These are phyloP conservation scores for Bauhinia variegata DNA, from an alignment of 306 rosid species.

Conservation along the genomic window DNA sequence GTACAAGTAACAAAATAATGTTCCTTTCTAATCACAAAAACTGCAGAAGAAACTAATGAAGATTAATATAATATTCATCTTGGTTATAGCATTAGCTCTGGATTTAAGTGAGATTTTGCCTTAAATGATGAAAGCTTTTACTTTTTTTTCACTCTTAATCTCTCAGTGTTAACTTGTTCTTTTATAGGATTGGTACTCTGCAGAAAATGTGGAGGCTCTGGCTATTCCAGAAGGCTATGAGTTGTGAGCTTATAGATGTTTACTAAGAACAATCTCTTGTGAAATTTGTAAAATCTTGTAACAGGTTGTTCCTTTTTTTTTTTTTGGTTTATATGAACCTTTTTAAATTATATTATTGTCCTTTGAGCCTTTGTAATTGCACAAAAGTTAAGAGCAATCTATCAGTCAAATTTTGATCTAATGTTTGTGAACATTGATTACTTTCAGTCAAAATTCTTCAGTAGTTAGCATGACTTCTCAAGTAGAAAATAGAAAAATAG, in stretches of 20 bases:
- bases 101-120: background rate
- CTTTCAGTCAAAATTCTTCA: no score
- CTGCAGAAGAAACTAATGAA: background rate
- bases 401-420: conserved; percentile 9
- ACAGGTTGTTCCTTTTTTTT: conserved; percentile 27
- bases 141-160: conserved; percentile 12
- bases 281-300: conserved; percentile 39
- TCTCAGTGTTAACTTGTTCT: conserved; percentile 27
- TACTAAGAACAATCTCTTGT: conserved; percentile 22
- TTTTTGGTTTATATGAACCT: conserved; percentile 27
- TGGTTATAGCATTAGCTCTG: background rate
- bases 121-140: conserved; percentile 12
- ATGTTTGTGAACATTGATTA: no score
- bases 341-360: background rate
- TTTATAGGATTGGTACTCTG: conserved; percentile 82
- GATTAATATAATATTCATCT: background rate
- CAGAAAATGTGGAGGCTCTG: conserved; percentile 98
- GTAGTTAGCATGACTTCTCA: no score
- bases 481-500: no score
- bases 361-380: conserved; percentile 3
- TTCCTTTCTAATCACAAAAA: background rate
- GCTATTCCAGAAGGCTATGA: conserved; percentile 90
- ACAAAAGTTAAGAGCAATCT: background rate
- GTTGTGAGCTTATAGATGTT: conserved; percentile 22
- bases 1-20: background rate